These are phyloP conservation scores for Chalciporus piperatus DNA, from an alignment of 768 basidiomycete genomes.

Conservation along the genomic window DNA sequence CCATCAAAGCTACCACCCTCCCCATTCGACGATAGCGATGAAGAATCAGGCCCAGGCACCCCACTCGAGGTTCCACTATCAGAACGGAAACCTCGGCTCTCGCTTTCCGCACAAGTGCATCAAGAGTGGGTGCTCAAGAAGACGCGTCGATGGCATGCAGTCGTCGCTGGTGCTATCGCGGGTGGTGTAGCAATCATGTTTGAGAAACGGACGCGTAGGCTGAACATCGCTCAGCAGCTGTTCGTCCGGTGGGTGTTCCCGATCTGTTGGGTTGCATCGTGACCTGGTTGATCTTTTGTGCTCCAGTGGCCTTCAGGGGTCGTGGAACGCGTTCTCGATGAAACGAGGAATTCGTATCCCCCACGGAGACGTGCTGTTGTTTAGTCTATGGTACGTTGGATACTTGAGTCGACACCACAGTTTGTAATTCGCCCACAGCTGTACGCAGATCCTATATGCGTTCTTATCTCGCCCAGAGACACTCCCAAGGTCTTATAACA, in stretches of 20 bases:
- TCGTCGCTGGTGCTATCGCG: slow-evolving; percentile 72
- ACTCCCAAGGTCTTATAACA: slow-evolving; percentile 70
- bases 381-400: slow-evolving; percentile 60
- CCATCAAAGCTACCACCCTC: slow-evolving; percentile 18
- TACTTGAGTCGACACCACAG: not conserved
- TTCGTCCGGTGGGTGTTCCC: slow-evolving; percentile 70
- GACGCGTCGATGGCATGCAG: slow-evolving; percentile 75
- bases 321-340: slow-evolving; percentile 75
- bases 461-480: slow-evolving; percentile 80
- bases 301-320: slow-evolving; percentile 81
- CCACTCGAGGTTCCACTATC: slow-evolving; percentile 19
- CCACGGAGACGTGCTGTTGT: slow-evolving; percentile 80
- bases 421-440: slow-evolving; percentile 40
- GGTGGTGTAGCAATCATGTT: slow-evolving; percentile 74
- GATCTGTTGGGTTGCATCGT: not conserved
- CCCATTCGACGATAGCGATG: slow-evolving; percentile 33
- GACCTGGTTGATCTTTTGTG: not conserved
- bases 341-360: slow-evolving; percentile 70
- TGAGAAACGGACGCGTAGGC: slow-evolving; percentile 65
- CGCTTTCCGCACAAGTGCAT: slow-evolving; percentile 61
- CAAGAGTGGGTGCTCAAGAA: slow-evolving; percentile 61
- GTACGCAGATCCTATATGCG: slow-evolving; percentile 82
- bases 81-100: slow-evolving; percentile 49
- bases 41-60: slow-evolving; percentile 9
- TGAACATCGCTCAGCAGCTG: slow-evolving; percentile 78